These are phyloP conservation scores for Suhomyces maxii DNA, from an alignment of 1,139 yeast genomes.

Conservation along the genomic window DNA sequence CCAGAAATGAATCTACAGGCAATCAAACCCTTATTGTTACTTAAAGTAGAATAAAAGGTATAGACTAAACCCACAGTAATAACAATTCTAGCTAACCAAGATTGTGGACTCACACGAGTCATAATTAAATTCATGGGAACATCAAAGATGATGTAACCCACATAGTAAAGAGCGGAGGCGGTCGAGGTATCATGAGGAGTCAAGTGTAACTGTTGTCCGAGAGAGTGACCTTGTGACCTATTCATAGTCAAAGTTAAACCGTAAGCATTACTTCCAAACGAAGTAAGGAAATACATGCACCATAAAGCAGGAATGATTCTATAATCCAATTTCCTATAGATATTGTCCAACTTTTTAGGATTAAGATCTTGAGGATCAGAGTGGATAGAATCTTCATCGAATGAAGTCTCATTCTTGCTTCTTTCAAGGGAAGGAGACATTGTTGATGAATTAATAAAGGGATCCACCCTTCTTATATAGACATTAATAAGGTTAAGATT, in stretches of 20 bases:
- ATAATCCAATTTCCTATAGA: slow-evolving; percentile 65
- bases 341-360: slow-evolving; percentile 47
- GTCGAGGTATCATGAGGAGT: slow-evolving; percentile 61
- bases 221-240: slow-evolving; percentile 58
- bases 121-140: slow-evolving; percentile 84
- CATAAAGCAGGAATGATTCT: slow-evolving; percentile 83
- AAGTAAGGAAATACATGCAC: slow-evolving; percentile 75
- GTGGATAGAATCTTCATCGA: slow-evolving; percentile 6
- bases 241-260: slow-evolving; percentile 87
- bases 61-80: slow-evolving; percentile 76
- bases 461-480: neutral
- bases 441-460: neutral
- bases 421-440: neutral
- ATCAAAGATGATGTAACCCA: slow-evolving; percentile 80
- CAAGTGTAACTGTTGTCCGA: slow-evolving; percentile 52
- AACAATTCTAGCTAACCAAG: slow-evolving; percentile 81
- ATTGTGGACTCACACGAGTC: slow-evolving; percentile 83
- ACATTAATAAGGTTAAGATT: neutral
- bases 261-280: slow-evolving; percentile 75
- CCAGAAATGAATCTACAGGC: slow-evolving; percentile 79
- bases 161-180: slow-evolving; percentile 80
- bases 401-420: neutral
- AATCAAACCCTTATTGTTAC: slow-evolving; percentile 56
- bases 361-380: slow-evolving; percentile 6
- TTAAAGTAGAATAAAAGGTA: slow-evolving; percentile 65